These are phyloP conservation scores for Odontarrhena argentea DNA, from an alignment of 345 rosid genomes.

Conservation along the genomic window DNA sequence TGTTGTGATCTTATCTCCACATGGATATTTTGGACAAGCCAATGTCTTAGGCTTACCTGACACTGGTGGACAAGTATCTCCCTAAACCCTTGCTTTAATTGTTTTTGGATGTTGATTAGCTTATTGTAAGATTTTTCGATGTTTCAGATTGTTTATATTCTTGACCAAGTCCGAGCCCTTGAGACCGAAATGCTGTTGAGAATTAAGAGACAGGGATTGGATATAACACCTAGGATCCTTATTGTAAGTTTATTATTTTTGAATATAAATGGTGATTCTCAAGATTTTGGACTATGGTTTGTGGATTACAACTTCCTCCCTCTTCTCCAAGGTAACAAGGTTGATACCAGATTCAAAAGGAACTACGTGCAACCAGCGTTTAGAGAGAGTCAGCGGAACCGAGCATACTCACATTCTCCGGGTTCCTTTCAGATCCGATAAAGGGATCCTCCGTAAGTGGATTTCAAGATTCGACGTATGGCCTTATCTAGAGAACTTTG, in stretches of 20 bases:
- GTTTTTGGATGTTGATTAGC: neutral
- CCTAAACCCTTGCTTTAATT: neutral
- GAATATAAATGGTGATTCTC: neutral
- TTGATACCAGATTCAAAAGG: conserved; percentile 94
- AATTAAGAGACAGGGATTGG: conserved; percentile 86
- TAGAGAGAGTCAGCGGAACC: conserved; percentile 95
- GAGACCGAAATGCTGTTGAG: conserved; percentile 89
- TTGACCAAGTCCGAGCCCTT: conserved; percentile 97
- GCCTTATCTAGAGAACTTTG: conserved; percentile 92
- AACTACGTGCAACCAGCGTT: conserved; percentile 83
- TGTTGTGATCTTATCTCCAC: conserved; percentile 93
- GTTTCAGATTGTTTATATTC: conserved; percentile 84
- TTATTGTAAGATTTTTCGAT: neutral
- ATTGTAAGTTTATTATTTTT: conserved; percentile 56
- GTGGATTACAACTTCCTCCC: conserved; percentile 27
- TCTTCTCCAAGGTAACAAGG: conserved; percentile 68
- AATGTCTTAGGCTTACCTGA: conserved; percentile 98
- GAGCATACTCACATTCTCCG: conserved; percentile 79
- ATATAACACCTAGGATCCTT: conserved; percentile 79
- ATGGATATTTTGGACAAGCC: conserved; percentile 99
- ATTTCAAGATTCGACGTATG: conserved; percentile 97
- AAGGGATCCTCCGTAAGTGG: conserved; percentile 90
- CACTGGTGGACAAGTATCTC: conserved; percentile 93
- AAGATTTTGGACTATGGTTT: neutral
- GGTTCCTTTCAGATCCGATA: conserved; percentile 91